phyloP scores from a whole-genome alignment of 805 yeast genomes.

The Huiozyma sinensis region DNA sequence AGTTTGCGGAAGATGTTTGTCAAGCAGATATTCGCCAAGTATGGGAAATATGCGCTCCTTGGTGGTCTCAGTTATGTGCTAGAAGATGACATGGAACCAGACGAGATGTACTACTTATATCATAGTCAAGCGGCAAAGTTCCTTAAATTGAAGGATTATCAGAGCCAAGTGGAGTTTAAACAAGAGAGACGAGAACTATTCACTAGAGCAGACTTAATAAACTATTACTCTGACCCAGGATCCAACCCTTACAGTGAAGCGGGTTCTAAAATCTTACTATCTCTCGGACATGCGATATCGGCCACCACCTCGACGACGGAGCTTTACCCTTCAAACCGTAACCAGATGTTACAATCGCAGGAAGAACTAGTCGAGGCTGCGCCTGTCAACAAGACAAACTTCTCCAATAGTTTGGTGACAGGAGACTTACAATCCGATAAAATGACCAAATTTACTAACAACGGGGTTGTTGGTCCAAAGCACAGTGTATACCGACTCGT shows the following conservation, averaged over 20 bases:
- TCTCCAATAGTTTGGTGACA: too few species aligned
- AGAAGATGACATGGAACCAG: slow-evolving; percentile 12
- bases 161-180: slow-evolving; percentile 15
- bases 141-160: slow-evolving; percentile 19
- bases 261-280: slow-evolving; percentile 21
- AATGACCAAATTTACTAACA: background rate
- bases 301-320: slow-evolving; percentile 11
- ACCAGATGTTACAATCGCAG: background rate
- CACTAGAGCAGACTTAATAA: slow-evolving; percentile 21
- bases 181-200: slow-evolving; percentile 11
- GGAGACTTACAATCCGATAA: background rate
- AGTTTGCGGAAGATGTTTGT: slow-evolving; percentile 13
- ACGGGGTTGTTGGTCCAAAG: background rate
- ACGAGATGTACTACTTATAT: slow-evolving; percentile 19
- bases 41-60: slow-evolving; percentile 21
- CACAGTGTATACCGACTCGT: slow-evolving; percentile 9
- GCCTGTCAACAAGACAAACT: background rate
- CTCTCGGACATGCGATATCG: slow-evolving; percentile 13
- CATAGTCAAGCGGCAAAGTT: slow-evolving; percentile 24
- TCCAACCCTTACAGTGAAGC: slow-evolving; percentile 22
- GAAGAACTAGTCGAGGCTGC: background rate
- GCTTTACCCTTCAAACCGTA: background rate
- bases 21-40: slow-evolving; percentile 17
- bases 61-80: slow-evolving; percentile 24
- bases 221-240: slow-evolving; percentile 24